These are phyloP conservation scores for Zygoascus hellenicus DNA, from an alignment of 1,139 yeast species.

Conservation along the genomic window DNA sequence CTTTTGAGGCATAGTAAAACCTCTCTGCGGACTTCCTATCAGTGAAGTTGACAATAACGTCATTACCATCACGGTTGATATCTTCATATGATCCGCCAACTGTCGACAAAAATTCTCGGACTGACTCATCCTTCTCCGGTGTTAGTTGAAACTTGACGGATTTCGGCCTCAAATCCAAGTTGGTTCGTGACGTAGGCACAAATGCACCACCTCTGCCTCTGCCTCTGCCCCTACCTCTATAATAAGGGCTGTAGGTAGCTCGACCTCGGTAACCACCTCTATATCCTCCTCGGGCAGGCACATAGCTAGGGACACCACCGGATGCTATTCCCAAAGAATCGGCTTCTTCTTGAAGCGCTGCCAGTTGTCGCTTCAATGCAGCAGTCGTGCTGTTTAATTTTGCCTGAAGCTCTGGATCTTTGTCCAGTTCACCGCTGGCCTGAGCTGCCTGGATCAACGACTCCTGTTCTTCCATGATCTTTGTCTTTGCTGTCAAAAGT, in stretches of 20 bases:
- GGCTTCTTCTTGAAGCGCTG: constrained; percentile 35
- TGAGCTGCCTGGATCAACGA: constrained; percentile 26
- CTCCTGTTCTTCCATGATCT: constrained; percentile 33
- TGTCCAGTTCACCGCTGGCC: constrained; percentile 19
- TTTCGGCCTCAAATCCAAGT: constrained; percentile 38
- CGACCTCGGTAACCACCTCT: constrained; percentile 22
- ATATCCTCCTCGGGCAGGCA: constrained; percentile 17
- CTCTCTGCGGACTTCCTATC: constrained; percentile 40
- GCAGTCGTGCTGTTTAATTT: constrained; percentile 30
- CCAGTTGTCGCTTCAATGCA: constrained; percentile 33
- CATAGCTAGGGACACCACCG: constrained; percentile 10
- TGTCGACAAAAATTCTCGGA: constrained; percentile 26
- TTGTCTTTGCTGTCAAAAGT: constrained; percentile 34
- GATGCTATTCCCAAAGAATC: constrained; percentile 27
- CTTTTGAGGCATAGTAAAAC: constrained; percentile 29
- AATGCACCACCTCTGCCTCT: constrained; percentile 19
- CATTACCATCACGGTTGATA: constrained; percentile 15
- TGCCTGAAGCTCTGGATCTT: constrained; percentile 8
- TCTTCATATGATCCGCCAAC: constrained; percentile 23
- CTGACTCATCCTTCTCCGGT: constrained; percentile 31
- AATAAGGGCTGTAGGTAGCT: constrained; percentile 21
- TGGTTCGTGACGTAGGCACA: constrained; percentile 21
- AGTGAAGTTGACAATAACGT: constrained; percentile 35
- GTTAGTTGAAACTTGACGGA: constrained; percentile 33
- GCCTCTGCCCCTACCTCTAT: constrained; percentile 21